Evolutionary conservation across 306 rosid species (phyloP).

Genomic region (Acacia acuminata): DNA sequence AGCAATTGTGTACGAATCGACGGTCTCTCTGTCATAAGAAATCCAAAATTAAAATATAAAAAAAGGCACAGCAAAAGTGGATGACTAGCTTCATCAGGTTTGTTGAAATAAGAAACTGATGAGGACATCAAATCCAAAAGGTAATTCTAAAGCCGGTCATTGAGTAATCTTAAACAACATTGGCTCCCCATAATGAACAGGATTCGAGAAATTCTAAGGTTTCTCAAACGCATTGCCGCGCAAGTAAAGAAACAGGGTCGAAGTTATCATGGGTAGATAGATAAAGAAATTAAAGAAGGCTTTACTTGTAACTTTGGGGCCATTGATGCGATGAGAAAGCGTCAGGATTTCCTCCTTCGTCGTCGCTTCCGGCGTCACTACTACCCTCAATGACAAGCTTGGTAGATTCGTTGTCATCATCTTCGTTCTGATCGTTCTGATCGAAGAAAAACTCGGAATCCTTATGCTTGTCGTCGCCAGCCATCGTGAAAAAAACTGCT

Average conservation of each 20-base stretch:
- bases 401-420: slow-evolving; percentile 29
- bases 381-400: slow-evolving; percentile 39
- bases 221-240: neutral
- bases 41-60: neutral
- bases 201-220: neutral
- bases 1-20: slow-evolving; percentile 73
- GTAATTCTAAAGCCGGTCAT: neutral
- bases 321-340: slow-evolving; percentile 63
- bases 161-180: neutral
- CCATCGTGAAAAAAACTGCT: slow-evolving; percentile 33
- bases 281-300: neutral
- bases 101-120: neutral
- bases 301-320: slow-evolving; percentile 83
- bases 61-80: neutral
- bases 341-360: slow-evolving; percentile 23
- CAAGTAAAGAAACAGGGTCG: neutral
- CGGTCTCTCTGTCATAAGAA: slow-evolving; percentile 59
- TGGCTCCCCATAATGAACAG: neutral
- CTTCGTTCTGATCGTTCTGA: slow-evolving; percentile 37
- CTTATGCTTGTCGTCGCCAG: slow-evolving; percentile 25
- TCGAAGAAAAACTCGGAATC: slow-evolving; percentile 39
- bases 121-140: neutral
- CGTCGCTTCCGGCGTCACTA: slow-evolving; percentile 35
- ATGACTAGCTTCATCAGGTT: neutral
- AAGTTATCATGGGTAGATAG: neutral